Evolutionary conservation across 2,329 filamentous ascomycete species (phyloP).

Genomic region (Elsinoe batatas): DNA sequence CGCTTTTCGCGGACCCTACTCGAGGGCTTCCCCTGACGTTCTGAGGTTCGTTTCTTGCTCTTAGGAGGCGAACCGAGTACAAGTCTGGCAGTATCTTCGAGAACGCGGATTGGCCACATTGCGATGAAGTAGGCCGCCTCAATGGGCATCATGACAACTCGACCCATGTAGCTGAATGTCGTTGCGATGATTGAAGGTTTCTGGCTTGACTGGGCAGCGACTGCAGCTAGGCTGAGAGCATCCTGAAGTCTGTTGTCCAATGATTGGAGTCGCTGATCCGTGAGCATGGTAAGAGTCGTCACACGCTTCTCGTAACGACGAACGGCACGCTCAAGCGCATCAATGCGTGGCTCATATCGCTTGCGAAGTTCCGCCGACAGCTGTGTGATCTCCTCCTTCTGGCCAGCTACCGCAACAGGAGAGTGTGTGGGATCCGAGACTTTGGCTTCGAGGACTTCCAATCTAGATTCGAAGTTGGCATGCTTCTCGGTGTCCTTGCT

Average conservation of each 20-base stretch:
- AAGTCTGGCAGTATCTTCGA: conserved; percentile 8
- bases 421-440: conserved; percentile 20
- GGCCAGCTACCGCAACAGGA: conserved; percentile 20
- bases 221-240: conserved; percentile 69
- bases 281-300: conserved; percentile 62
- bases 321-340: conserved; percentile 79
- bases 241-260: conserved; percentile 66
- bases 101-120: conserved; percentile 10
- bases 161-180: conserved; percentile 15
- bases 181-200: conserved; percentile 19
- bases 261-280: conserved; percentile 61
- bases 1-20: background rate
- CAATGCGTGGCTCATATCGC: conserved; percentile 70
- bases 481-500: conserved; percentile 14
- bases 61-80: conserved; percentile 1
- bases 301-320: conserved; percentile 86
- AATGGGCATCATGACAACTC: conserved; percentile 10
- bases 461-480: conserved; percentile 20
- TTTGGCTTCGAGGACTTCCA: conserved; percentile 26
- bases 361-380: conserved; percentile 45
- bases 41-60: conserved; percentile 5
- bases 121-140: conserved; percentile 4
- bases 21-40: background rate
- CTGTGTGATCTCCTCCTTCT: conserved; percentile 25
- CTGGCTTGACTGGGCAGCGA: conserved; percentile 46